Evolutionary conservation across 306 rosid species (phyloP).

Genomic region (Cicer cuneatum): DNA sequence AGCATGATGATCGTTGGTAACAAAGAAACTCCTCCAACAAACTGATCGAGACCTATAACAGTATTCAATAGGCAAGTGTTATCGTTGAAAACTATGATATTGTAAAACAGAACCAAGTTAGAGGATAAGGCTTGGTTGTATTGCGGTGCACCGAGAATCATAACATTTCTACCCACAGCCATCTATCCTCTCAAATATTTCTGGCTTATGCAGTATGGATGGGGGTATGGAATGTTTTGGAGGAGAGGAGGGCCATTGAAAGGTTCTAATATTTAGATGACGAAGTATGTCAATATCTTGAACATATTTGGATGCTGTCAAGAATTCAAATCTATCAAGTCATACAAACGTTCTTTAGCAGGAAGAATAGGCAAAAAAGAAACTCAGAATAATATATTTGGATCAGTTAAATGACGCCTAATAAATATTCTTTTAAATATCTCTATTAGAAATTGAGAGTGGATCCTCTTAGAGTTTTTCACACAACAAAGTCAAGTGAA

Average conservation of each 20-base stretch:
- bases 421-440: too few relatives aligned
- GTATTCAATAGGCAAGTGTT: constrained; percentile 33
- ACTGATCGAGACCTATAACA: constrained; percentile 83
- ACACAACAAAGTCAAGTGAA: too few relatives aligned
- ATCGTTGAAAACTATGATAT: constrained; percentile 27
- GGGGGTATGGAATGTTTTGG: constrained; percentile 16
- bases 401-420: too few relatives aligned
- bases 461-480: too few relatives aligned
- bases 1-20: constrained; percentile 72
- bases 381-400: too few relatives aligned
- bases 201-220: not conserved
- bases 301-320: too few relatives aligned
- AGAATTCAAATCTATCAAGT: too few relatives aligned
- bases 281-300: constrained; percentile 6
- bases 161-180: constrained; percentile 21
- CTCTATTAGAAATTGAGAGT: too few relatives aligned
- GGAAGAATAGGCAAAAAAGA: too few relatives aligned
- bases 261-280: constrained; percentile 19
- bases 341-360: too few relatives aligned
- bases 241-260: not conserved
- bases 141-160: constrained; percentile 8
- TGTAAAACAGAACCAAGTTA: constrained; percentile 20
- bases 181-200: constrained; percentile 2
- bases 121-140: constrained; percentile 15
- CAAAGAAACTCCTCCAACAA: constrained; percentile 82